Base-by-base conservation (phyloP, 257 asterid species). In the Petunia secreta region DNA sequence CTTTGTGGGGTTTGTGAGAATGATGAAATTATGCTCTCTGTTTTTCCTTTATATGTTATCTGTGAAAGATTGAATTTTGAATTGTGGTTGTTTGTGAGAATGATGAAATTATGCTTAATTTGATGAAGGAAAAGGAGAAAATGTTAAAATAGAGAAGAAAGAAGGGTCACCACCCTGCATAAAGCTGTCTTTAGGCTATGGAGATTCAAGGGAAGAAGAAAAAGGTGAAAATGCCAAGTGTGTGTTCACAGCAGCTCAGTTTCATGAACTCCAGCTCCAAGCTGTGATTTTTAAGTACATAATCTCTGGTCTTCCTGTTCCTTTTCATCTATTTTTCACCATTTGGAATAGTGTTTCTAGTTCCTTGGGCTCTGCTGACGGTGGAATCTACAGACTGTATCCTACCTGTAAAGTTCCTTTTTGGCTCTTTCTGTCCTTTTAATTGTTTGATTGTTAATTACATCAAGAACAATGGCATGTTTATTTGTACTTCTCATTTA, bases 131-230 rank as follows among this genome's bases (percentile, higher is more conserved):
- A 63, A 82, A 62, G 85, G 63, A 48, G 60, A 48, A 37, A 60
- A 44, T 9, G 43, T 40, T 34, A 41, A 39, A 57, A 10, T 14
- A 39, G 40, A 48, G 79, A 58, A 81, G 59, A 71, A 79, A 54
- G 84, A 80, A 79, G 80, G 80, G 44, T 69, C 71, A 44, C 75
- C 77, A 64, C 64, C 75, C 76, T 40, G 68, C 57, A 77, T 89
- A 79, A 84, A 89, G 85, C 86, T 91, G 80, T 87, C 85, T 63
- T 84, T 91, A 67, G 83, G 87, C 71, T 80, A 85, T 82, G 90
- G 89, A 54, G 34, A 62, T 34, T 25, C 62, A 46, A 48, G 79
- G 25, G 81, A 82, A 75, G 88, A 84, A 78, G 80, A 84, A 73
- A 81, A 65, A 25, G 75, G 38, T 78, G 34, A 57, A 73, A 34